Conservation (phyloP, 2,329 filamentous ascomycete genomes). For the Diplodia corticola region DNA sequence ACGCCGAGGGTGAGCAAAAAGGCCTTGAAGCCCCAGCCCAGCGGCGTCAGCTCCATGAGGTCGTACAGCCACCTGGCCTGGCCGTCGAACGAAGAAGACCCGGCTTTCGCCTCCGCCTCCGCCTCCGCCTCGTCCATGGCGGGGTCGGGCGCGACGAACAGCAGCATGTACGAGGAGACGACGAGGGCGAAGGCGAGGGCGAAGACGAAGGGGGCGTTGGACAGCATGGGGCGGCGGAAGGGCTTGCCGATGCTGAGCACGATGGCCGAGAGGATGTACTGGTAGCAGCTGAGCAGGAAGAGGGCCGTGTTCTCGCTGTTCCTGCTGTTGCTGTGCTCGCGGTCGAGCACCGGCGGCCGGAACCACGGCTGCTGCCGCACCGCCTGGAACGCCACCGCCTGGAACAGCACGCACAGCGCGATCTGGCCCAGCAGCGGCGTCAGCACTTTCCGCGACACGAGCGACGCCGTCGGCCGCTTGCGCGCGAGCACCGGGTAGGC, state of each 20-base stretch:
- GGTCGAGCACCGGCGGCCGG: slow-evolving; percentile 73
- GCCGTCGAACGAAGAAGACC: not conserved
- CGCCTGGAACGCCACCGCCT: slow-evolving; percentile 70
- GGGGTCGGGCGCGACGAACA: slow-evolving; percentile 55
- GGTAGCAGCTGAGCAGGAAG: slow-evolving; percentile 88
- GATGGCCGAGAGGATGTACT: slow-evolving; percentile 88
- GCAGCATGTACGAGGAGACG: slow-evolving; percentile 77
- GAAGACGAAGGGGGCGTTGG: slow-evolving; percentile 56
- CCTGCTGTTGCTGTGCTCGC: slow-evolving; percentile 77
- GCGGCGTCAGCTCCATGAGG: slow-evolving; percentile 82
- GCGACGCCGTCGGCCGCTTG: slow-evolving; percentile 86
- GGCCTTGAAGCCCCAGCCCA: slow-evolving; percentile 70
- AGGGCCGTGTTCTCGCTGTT: slow-evolving; percentile 94
- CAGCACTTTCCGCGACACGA: slow-evolving; percentile 90
- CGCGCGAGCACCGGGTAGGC: slow-evolving; percentile 73
- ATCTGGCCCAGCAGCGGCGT: slow-evolving; percentile 90
- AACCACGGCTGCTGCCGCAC: slow-evolving; percentile 84
- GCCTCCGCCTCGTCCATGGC: not conserved
- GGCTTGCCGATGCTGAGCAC: slow-evolving; percentile 89
- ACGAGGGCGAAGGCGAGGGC: slow-evolving; percentile 70
- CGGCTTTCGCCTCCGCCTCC: not conserved
- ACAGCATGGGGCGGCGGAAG: slow-evolving; percentile 75
- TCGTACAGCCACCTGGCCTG: slow-evolving; percentile 62
- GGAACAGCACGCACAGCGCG: slow-evolving; percentile 72
- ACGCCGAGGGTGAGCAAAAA: slow-evolving; percentile 71